These are phyloP conservation scores for Tubosaeta brunneosetosa DNA, from an alignment of 768 basidiomycete species.

Conservation along the genomic window DNA sequence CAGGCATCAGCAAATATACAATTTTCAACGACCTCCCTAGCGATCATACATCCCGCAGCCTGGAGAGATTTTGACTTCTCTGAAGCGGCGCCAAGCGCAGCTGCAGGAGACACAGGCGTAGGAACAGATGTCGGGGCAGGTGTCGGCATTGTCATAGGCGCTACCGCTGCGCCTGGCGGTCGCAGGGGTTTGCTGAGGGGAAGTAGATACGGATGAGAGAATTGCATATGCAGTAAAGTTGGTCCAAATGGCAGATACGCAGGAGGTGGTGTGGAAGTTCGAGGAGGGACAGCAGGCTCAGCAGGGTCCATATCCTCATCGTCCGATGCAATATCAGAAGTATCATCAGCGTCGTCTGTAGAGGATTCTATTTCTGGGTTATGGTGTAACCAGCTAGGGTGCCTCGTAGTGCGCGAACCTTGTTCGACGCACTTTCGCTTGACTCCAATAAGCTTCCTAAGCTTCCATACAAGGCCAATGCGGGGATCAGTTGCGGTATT, in stretches of 20 bases:
- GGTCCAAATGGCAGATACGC: conserved; percentile 69
- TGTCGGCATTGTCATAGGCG: conserved; percentile 40
- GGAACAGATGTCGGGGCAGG: conserved; percentile 54
- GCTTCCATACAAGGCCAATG: conserved; percentile 48
- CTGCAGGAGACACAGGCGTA: conserved; percentile 82
- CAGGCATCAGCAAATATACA: conserved; percentile 63
- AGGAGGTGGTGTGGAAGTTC: conserved; percentile 67
- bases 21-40: conserved; percentile 72
- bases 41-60: conserved; percentile 57
- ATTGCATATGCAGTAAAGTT: conserved; percentile 60
- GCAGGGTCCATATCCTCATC: conserved; percentile 36
- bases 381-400: conserved; percentile 42
- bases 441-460: conserved; percentile 55
- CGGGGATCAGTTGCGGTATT: conserved; percentile 65
- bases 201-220: conserved; percentile 61
- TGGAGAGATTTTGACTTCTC: conserved; percentile 69
- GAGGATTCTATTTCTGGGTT: conserved; percentile 44
- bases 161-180: conserved; percentile 50
- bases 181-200: conserved; percentile 56
- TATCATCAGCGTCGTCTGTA: conserved; percentile 33
- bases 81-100: conserved; percentile 54
- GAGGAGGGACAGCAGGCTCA: conserved; percentile 31
- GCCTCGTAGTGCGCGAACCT: conserved; percentile 32
- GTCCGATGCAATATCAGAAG: conserved; percentile 38
- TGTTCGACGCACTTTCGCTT: conserved; percentile 57